These are phyloP conservation scores for Monosporascus sp. DNA, from an alignment of 2,329 filamentous ascomycete species.

Conservation along the genomic window DNA sequence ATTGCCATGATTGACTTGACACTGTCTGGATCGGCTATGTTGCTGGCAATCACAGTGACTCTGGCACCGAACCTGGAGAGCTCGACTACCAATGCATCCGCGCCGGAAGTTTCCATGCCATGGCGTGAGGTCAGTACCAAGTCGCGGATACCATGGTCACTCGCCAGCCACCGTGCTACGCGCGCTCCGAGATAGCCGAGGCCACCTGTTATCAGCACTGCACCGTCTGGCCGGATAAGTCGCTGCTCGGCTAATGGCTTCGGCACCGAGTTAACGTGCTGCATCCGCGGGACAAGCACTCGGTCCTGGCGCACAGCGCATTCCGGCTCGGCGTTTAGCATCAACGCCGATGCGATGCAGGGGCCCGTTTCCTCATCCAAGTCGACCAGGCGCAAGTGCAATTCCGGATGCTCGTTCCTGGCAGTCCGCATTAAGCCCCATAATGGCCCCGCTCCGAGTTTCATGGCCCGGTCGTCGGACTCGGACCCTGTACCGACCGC, in stretches of 20 bases:
- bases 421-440: conserved; percentile 26
- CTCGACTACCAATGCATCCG: conserved; percentile 16
- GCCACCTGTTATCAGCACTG: conserved; percentile 24
- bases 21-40: conserved; percentile 17
- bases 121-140: conserved; percentile 24
- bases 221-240: conserved; percentile 18
- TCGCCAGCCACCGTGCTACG: conserved; percentile 21
- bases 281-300: conserved; percentile 17
- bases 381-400: conserved; percentile 21
- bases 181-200: conserved; percentile 22
- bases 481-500: conserved; percentile 15
- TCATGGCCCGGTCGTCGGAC: conserved; percentile 10
- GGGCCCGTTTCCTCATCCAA: conserved; percentile 9
- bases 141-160: conserved; percentile 20
- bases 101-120: conserved; percentile 21
- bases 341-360: conserved; percentile 5
- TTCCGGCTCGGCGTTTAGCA: conserved; percentile 15
- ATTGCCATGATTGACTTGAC: conserved; percentile 16
- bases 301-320: conserved; percentile 13
- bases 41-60: conserved; percentile 17
- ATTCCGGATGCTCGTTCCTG: conserved; percentile 24
- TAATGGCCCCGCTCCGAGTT: conserved; percentile 16
- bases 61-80: conserved; percentile 17
- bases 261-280: conserved; percentile 6
- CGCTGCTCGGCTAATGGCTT: conserved; percentile 2